Evolutionary conservation across 1,139 yeast genomes (phyloP).

Genomic region (Eremothecium gossypii): DNA sequence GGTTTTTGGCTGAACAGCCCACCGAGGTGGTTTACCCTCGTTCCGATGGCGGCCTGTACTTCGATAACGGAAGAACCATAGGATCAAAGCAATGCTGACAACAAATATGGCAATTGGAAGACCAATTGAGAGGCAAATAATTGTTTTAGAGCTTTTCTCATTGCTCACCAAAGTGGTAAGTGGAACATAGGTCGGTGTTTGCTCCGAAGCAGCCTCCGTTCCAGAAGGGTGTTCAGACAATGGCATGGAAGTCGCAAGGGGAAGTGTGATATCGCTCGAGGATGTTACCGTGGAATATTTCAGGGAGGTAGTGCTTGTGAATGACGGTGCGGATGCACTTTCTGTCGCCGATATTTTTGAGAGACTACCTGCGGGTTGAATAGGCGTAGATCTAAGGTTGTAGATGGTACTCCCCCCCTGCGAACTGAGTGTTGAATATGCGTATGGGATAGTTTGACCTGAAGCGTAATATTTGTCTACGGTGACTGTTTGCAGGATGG

Average conservation of each 20-base stretch:
- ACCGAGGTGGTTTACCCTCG: background rate
- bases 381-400: too few species aligned
- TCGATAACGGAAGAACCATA: slow-evolving; percentile 12
- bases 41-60: slow-evolving; percentile 3
- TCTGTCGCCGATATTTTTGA: background rate
- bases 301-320: background rate
- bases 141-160: slow-evolving; percentile 10
- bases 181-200: too few species aligned
- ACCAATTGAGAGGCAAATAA: slow-evolving; percentile 25
- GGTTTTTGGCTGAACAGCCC: too few species aligned
- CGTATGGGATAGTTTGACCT: slow-evolving; percentile 7
- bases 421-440: slow-evolving; percentile 7
- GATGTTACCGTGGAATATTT: too few species aligned
- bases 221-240: background rate
- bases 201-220: background rate
- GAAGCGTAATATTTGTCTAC: slow-evolving; percentile 8
- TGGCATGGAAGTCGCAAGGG: background rate
- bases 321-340: background rate
- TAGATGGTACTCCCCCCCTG: too few species aligned
- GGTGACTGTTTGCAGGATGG: slow-evolving; percentile 7
- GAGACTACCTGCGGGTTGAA: slow-evolving; percentile 3
- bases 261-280: too few species aligned
- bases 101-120: slow-evolving; percentile 25
- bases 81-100: slow-evolving; percentile 14
- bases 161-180: too few species aligned